Conservation (phyloP, 2,329 filamentous ascomycete species). For the Cryoendolithus antarcticus region DNA sequence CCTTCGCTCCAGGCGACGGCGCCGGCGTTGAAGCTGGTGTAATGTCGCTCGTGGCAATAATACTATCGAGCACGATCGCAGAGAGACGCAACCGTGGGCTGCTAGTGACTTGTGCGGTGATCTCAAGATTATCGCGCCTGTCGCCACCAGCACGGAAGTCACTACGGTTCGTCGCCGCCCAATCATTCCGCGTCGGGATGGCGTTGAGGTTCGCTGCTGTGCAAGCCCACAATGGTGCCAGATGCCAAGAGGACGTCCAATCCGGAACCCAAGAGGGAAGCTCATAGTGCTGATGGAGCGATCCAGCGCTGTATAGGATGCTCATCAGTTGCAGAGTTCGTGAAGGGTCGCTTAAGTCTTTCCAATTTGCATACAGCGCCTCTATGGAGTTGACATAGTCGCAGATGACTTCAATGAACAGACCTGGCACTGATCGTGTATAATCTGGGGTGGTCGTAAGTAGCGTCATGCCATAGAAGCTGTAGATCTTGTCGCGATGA, state of each 20-base stretch:
- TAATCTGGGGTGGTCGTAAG: slow-evolving; percentile 16
- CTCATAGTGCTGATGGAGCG: slow-evolving; percentile 16
- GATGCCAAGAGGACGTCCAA: slow-evolving; percentile 18
- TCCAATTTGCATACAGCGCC: slow-evolving; percentile 13
- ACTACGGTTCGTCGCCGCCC: slow-evolving; percentile 14
- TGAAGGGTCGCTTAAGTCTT: slow-evolving; percentile 12
- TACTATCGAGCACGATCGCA: slow-evolving; percentile 14
- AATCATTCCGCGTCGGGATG: slow-evolving; percentile 11
- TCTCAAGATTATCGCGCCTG: slow-evolving; percentile 14
- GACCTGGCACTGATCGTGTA: slow-evolving; percentile 8
- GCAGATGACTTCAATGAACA: slow-evolving; percentile 17
- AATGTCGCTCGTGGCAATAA: slow-evolving; percentile 11
- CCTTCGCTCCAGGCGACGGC: too few species aligned
- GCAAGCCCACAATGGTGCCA: slow-evolving; percentile 18
- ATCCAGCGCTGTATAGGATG: slow-evolving; percentile 20
- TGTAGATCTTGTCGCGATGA: slow-evolving; percentile 19
- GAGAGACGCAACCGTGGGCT: slow-evolving; percentile 14
- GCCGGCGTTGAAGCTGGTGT: slow-evolving; percentile 14
- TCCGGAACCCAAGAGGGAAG: slow-evolving; percentile 25
- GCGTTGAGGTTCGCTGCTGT: slow-evolving; percentile 13
- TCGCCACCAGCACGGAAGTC: slow-evolving; percentile 17
- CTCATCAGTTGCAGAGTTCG: slow-evolving; percentile 19
- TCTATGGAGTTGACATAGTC: slow-evolving; percentile 18
- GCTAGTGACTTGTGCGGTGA: slow-evolving; percentile 9
- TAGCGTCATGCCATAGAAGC: slow-evolving; percentile 17